Conservation (phyloP, 2,329 filamentous ascomycete genomes). For the Xylaria sp. region DNA sequence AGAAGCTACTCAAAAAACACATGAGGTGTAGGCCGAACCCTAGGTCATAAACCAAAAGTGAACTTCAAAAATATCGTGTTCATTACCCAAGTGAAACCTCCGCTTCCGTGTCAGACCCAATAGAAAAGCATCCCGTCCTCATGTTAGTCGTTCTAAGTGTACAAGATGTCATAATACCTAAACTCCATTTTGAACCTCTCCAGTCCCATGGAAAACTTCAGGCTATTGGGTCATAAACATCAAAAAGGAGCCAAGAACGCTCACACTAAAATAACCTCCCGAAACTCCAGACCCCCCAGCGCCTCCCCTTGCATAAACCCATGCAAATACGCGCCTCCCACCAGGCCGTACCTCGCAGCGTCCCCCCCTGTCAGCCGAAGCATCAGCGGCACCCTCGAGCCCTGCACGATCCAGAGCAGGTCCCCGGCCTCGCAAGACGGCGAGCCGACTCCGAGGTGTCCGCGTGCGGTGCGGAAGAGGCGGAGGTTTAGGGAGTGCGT, state of each 20-base stretch:
- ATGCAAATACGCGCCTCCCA: slow-evolving; percentile 27
- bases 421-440: slow-evolving; percentile 21
- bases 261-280: slow-evolving; percentile 17
- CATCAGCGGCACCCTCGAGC: slow-evolving; percentile 26
- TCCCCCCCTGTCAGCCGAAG: slow-evolving; percentile 7
- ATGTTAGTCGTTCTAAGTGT: no score
- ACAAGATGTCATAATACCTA: no score
- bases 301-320: slow-evolving; percentile 30
- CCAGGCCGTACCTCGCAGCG: slow-evolving; percentile 13
- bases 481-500: slow-evolving; percentile 26
- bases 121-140: no score
- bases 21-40: no score
- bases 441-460: slow-evolving; percentile 25
- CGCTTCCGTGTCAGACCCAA: no score
- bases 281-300: slow-evolving; percentile 10
- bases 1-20: no score
- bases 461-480: slow-evolving; percentile 22
- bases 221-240: slow-evolving; percentile 1
- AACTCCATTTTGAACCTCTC: no score
- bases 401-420: slow-evolving; percentile 25
- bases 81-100: no score
- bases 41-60: no score
- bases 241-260: background rate
- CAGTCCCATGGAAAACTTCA: no score
- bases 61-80: no score